Evolutionary conservation across 1,284 basidiomycete genomes (phyloP).

Genomic region (Sanghuangporus weigelae): DNA sequence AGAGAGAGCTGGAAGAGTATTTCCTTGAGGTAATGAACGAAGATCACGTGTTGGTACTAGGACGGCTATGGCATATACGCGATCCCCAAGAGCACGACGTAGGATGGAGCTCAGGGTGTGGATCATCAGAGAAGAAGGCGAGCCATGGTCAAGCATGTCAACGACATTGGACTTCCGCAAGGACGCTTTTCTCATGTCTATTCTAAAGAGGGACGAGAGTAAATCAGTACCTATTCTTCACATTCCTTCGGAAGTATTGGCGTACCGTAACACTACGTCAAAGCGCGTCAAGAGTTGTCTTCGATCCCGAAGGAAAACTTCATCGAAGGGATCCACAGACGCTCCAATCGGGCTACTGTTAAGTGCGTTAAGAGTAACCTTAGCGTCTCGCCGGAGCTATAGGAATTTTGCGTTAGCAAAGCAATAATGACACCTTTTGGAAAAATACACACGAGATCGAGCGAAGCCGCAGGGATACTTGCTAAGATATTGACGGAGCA

Average conservation of each 20-base stretch:
- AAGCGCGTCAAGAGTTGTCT: constrained; percentile 56
- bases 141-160: constrained; percentile 56
- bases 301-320: constrained; percentile 69
- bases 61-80: constrained; percentile 55
- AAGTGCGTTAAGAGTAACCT: constrained; percentile 60
- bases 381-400: constrained; percentile 75
- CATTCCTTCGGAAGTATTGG: constrained; percentile 3
- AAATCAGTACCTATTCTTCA: neutral
- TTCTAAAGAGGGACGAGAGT: constrained; percentile 33
- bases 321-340: constrained; percentile 59
- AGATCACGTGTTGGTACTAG: constrained; percentile 44
- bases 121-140: constrained; percentile 50
- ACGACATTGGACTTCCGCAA: constrained; percentile 40
- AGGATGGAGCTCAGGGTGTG: constrained; percentile 51
- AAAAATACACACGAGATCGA: constrained; percentile 53
- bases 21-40: constrained; percentile 42
- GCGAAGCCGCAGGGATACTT: constrained; percentile 64
- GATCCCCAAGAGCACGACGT: constrained; percentile 64
- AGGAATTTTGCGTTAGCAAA: neutral
- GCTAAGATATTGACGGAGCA: constrained; percentile 81
- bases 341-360: constrained; percentile 39
- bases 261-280: constrained; percentile 58
- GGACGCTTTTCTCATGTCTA: constrained; percentile 55
- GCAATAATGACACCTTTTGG: neutral
- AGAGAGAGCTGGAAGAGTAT: constrained; percentile 40